Evolutionary conservation across 371 early-diverging fungal genomes (phyloP).

Genomic region (Mortierella sp.): DNA sequence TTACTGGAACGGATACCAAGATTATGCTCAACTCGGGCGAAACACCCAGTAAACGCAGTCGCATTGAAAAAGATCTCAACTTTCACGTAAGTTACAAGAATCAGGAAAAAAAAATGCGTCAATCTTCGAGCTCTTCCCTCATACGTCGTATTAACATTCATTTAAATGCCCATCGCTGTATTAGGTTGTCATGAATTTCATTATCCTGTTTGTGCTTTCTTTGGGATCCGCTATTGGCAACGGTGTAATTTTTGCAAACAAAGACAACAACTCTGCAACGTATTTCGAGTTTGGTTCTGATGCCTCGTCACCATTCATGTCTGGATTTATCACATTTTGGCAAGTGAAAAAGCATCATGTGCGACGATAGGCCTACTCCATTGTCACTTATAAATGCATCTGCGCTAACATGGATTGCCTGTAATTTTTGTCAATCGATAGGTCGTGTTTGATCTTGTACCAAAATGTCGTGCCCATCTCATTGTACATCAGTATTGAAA

Average conservation of each 20-base stretch:
- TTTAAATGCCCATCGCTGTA: too few relatives aligned
- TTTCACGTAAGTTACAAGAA: constrained; percentile 74
- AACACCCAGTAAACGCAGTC: constrained; percentile 94
- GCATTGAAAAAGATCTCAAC: constrained; percentile 95
- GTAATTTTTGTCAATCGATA: constrained; percentile 14
- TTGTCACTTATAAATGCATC: neutral
- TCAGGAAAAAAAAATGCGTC: too few relatives aligned
- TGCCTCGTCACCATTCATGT: constrained; percentile 42
- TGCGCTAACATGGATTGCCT: neutral
- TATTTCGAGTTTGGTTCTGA: constrained; percentile 55
- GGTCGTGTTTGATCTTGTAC: constrained; percentile 79
- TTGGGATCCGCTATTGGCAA: constrained; percentile 71
- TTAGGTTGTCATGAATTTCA: constrained; percentile 68
- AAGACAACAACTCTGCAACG: constrained; percentile 52
- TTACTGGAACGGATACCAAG: constrained; percentile 94
- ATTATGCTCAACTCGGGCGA: constrained; percentile 90
- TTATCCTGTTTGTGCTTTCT: constrained; percentile 70
- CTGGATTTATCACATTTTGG: constrained; percentile 61
- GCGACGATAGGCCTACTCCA: neutral
- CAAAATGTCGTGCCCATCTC: constrained; percentile 95
- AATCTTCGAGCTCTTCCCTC: too few relatives aligned
- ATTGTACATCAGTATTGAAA: constrained; percentile 95
- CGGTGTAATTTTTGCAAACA: constrained; percentile 65
- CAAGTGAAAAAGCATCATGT: constrained; percentile 6
- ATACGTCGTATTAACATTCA: too few relatives aligned